Evolutionary conservation across 108 stramenopile species (phyloP), one percentile per base, ranked within the genome.

Genomic region (Epithemia pelagica): DNA sequence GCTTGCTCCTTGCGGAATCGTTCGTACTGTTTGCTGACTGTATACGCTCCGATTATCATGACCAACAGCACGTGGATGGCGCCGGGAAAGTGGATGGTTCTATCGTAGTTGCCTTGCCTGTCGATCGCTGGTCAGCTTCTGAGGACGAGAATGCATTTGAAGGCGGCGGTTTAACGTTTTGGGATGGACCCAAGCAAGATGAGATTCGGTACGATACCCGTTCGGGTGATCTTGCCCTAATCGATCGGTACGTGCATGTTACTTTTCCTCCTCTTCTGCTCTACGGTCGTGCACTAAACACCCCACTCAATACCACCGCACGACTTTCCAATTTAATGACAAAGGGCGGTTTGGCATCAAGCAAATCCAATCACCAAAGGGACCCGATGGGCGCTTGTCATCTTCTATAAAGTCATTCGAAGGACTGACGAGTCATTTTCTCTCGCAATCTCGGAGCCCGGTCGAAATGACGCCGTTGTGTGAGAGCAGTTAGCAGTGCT

Each of bases 331-430:
- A n/a, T n/a, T n/a, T n/a, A n/a, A n/a, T n/a, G n/a, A n/a, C n/a
- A 46, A 5, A 70, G 69, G 37, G 79, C 76, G 22, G 86, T 88
- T 29, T 89, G 87, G 87, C 90, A 87, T 64, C 86, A 87, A 67
- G 92, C 92, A 5, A 86, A 94, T 75, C 92, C 92, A 19, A 94
- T 94, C 25, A 88, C 90, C 26, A 88, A 86, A 71, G 92, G 92
- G 0, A 88, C 85, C n/a, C 73, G 92, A 59, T 94, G 92, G 92
- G 92, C 92, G 0, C 70, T 94, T 33, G 92, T 94, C 1, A 94
- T 94, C 26, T 94, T 94, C 59, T 94, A 94, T 74, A 77, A 87
- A 58, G 89, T 94, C 15, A 7, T 59, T 66, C 25, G 33, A 26
- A 1, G 56, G 63, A 28, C 61, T 32, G 32, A 62, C 2, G 32